phyloP scores from a whole-genome alignment of 73 alveolate species.

The Symbiodinium natans region DNA sequence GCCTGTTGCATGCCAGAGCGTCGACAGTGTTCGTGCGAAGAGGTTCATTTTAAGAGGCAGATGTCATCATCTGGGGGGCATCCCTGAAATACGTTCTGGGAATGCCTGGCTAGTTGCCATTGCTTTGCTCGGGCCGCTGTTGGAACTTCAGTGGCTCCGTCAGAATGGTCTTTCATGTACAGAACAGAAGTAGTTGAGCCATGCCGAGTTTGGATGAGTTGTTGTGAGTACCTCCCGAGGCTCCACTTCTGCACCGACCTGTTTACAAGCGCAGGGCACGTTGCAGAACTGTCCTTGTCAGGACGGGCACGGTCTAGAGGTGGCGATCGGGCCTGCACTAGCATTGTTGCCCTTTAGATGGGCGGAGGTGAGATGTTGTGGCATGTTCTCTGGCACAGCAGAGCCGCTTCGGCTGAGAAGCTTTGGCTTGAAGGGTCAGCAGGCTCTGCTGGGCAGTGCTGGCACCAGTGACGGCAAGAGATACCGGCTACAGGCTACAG shows the following conservation, averaged over 20 bases:
- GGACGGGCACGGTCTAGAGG: background rate
- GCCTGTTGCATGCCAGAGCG: background rate
- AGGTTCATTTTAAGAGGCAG: background rate
- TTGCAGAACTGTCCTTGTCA: no score
- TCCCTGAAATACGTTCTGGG: background rate
- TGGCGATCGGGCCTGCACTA: constrained; percentile 3
- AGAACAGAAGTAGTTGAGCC: background rate
- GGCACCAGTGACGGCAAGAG: constrained; percentile 2
- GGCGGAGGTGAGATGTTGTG: constrained; percentile 15
- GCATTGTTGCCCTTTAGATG: background rate
- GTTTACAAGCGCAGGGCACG: no score
- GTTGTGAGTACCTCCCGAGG: background rate
- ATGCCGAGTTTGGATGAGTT: background rate
- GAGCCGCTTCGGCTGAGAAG: background rate
- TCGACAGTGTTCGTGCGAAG: background rate
- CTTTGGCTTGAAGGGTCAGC: background rate
- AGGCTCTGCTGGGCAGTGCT: background rate
- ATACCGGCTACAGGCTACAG: background rate
- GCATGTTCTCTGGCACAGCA: background rate
- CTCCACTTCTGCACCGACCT: background rate
- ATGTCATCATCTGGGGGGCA: background rate
- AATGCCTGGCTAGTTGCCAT: no score
- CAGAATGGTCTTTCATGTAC: background rate
- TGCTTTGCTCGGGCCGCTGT: no score
- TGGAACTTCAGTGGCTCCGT: no score